These are phyloP conservation scores for Akebia trifoliata DNA, from an alignment of 164 flowering plant genomes.

Conservation along the genomic window DNA sequence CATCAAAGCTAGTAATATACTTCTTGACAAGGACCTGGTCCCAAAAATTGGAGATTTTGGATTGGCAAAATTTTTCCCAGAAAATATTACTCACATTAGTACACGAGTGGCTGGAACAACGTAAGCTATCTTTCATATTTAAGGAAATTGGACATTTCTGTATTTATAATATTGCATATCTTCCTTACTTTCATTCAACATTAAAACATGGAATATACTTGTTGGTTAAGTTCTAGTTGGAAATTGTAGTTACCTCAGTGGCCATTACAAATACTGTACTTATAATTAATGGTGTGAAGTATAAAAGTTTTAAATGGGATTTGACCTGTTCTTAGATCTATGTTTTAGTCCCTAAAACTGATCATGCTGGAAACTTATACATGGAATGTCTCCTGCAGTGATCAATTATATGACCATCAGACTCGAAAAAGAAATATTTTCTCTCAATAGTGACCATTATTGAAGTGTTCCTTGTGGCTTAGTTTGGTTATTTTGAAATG, in stretches of 20 bases:
- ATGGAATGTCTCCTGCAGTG: no score
- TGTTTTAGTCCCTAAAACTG: no score
- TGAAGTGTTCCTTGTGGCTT: no score
- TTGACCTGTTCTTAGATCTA: no score
- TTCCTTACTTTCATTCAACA: not conserved
- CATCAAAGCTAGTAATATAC: conserved; percentile 88
- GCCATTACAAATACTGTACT: no score
- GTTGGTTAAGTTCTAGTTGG: not conserved
- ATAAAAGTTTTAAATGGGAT: no score
- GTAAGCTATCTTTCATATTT: conserved; percentile 38
- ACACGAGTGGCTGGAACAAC: conserved; percentile 90
- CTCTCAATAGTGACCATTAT: no score
- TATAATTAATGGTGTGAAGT: no score
- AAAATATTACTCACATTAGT: conserved; percentile 87
- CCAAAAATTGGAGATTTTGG: conserved; percentile 97
- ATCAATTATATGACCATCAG: no score
- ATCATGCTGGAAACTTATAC: no score
- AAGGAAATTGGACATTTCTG: not conserved
- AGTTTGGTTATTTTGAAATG: no score
- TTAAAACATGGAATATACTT: not conserved
- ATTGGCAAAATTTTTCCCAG: conserved; percentile 91
- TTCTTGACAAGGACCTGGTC: conserved; percentile 56
- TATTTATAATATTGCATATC: not conserved
- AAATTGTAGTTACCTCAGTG: not conserved
- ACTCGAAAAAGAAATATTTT: no score